Base-by-base conservation (phyloP, 2,329 filamentous ascomycete genomes). In the Penicillium sp. region DNA sequence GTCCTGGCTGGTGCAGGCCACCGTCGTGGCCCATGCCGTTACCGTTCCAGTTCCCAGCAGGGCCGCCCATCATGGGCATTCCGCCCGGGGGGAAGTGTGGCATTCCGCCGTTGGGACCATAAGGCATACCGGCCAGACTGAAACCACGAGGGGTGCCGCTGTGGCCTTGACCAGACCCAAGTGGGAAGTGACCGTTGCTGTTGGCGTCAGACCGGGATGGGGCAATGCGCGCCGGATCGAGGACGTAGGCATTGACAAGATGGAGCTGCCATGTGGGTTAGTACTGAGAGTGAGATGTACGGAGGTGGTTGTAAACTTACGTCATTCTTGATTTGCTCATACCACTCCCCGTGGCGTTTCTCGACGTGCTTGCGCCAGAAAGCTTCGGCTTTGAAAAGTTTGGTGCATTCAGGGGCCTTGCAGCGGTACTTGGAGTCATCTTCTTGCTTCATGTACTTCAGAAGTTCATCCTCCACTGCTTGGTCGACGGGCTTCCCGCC, bases 291-390 rank as follows among this genome's bases (percentile, higher is more conserved):
- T 3, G 13, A 4, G 57, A 50, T 3, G 9, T 2, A 6, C 1
- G 9, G n/a, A 10, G 10, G 14, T 32, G 4, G 13, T 36, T 16
- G 36, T n/a, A 42, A 13, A 79, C 86, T 79, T 80, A 96, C 92
- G 78, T 97, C 93, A 69, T 88, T 86, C 71, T 88, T 88, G 60
- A 97, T 78, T 49, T 79, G 83, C 32, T 92, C 88, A 42, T 89
- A 82, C 89, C 92, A 99, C 50, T 97, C 93, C 0, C 83, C 72
- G 72, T 99, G 94, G 54, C 95, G 87, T 78, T 99, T 99, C 75
- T 97, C 93, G 14, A 97, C 88, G 67, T 99, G 94, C 79, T 99
- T 99, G 67, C 87, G 88, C 93, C 95, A 99, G 72, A 99, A 99
- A 65, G 93, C 86, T 41, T 96, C 89, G 54, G 94, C 94, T 74